These are phyloP conservation scores for Wickerhamiella vanderwaltii DNA, from an alignment of 805 yeast genomes.

Conservation along the genomic window DNA sequence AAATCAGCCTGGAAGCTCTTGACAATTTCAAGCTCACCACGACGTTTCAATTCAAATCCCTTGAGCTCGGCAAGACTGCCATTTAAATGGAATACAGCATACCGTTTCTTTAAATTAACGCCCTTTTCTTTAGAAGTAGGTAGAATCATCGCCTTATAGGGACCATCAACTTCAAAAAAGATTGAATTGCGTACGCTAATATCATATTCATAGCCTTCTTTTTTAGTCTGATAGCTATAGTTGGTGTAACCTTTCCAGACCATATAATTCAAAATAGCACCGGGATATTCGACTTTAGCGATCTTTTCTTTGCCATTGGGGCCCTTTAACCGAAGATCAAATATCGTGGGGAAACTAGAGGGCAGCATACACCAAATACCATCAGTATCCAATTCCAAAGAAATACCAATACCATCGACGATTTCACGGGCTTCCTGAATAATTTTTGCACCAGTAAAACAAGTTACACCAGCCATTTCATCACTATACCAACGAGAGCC, in stretches of 20 bases:
- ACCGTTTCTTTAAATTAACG: conserved; percentile 87
- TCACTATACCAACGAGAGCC: conserved; percentile 99
- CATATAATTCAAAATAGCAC: conserved; percentile 87
- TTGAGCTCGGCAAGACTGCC: conserved; percentile 90
- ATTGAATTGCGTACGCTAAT: conserved; percentile 83
- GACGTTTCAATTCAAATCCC: conserved; percentile 91
- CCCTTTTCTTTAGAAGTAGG: conserved; percentile 98
- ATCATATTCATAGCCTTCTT: conserved; percentile 52
- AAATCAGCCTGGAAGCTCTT: conserved; percentile 93
- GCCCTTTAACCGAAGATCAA: conserved; percentile 2
- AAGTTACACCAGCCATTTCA: conserved; percentile 99
- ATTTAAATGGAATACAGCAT: conserved; percentile 92
- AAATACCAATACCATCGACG: conserved; percentile 89
- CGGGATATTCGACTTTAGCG: conserved; percentile 74
- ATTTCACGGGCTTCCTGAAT: conserved; percentile 92
- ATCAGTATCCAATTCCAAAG: conserved; percentile 93
- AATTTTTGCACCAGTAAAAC: conserved; percentile 94
- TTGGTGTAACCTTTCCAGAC: conserved; percentile 89
- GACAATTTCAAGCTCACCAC: conserved; percentile 89
- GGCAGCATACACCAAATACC: conserved; percentile 99
- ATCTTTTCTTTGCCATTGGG: conserved; percentile 44
- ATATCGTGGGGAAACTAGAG: conserved; percentile 76
- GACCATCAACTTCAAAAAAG: conserved; percentile 97
- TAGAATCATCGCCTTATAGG: conserved; percentile 90
- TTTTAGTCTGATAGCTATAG: conserved; percentile 81